phyloP scores from a whole-genome alignment of 2,329 filamentous ascomycete species.

The Cladosporium sp. region DNA sequence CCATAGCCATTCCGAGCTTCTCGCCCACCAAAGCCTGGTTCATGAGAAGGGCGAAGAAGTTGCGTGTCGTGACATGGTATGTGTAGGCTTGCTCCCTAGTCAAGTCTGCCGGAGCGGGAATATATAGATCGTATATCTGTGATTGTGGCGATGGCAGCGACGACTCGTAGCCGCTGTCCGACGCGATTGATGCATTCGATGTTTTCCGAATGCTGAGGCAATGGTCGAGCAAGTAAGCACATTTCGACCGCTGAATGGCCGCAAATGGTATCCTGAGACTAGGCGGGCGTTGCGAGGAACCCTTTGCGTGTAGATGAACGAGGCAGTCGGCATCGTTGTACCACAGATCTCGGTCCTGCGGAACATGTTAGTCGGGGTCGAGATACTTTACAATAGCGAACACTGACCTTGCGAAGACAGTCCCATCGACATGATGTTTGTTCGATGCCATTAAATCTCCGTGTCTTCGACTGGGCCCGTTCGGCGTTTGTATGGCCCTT shows the following conservation, averaged over 20 bases:
- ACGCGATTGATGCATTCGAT: slow-evolving; percentile 21
- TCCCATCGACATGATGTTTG: slow-evolving; percentile 16
- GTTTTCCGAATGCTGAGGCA: slow-evolving; percentile 29
- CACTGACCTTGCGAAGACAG: slow-evolving; percentile 17
- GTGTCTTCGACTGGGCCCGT: neutral
- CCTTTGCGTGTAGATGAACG: slow-evolving; percentile 64
- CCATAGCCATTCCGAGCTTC: slow-evolving; percentile 60
- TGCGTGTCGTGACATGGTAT: slow-evolving; percentile 67
- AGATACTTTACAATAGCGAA: neutral
- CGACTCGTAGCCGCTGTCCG: slow-evolving; percentile 26
- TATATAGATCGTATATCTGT: slow-evolving; percentile 55
- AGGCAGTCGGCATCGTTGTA: slow-evolving; percentile 63
- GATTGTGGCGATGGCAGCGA: slow-evolving; percentile 4
- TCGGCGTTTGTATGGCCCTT: neutral
- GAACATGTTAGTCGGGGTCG: neutral
- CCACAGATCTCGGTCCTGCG: slow-evolving; percentile 70
- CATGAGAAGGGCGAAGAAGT: slow-evolving; percentile 70
- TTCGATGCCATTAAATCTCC: slow-evolving; percentile 3
- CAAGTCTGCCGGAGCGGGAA: slow-evolving; percentile 58
- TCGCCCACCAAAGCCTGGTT: slow-evolving; percentile 63
- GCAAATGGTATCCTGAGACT: slow-evolving; percentile 63
- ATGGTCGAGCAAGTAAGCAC: slow-evolving; percentile 56
- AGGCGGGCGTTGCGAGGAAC: slow-evolving; percentile 61
- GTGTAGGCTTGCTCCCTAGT: slow-evolving; percentile 53
- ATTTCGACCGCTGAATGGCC: slow-evolving; percentile 54